Conservation (phyloP, 352 stramenopile genomes). For the Phytopythium litorale region DNA sequence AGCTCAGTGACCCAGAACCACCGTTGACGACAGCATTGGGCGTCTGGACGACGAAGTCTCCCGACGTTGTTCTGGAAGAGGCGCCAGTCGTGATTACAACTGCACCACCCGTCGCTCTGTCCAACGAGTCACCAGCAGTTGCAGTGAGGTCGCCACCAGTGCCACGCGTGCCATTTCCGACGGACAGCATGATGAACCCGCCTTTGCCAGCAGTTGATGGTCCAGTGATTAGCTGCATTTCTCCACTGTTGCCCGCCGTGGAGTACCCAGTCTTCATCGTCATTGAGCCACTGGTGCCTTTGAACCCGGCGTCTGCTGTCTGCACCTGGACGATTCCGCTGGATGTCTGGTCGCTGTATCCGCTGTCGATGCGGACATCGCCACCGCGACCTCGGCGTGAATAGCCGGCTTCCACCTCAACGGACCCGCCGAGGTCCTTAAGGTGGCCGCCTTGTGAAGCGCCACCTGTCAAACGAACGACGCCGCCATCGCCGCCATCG, state of each 20-base stretch:
- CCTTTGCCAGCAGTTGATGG: conserved; percentile 47
- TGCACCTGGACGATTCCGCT: conserved; percentile 50
- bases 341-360: conserved; percentile 45
- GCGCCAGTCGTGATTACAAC: conserved; percentile 52
- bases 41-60: conserved; percentile 54
- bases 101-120: conserved; percentile 50
- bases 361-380: conserved; percentile 39
- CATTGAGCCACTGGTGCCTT: conserved; percentile 48
- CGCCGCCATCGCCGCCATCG: conserved; percentile 84
- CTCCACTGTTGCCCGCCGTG: conserved; percentile 55
- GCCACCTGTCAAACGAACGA: conserved; percentile 81
- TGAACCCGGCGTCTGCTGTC: conserved; percentile 53
- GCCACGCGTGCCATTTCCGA: conserved; percentile 49
- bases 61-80: conserved; percentile 53
- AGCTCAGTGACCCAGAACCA: conserved; percentile 41
- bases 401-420: conserved; percentile 74
- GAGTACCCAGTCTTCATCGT: conserved; percentile 53
- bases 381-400: conserved; percentile 51
- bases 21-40: conserved; percentile 43
- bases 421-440: conserved; percentile 63
- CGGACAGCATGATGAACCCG: conserved; percentile 50
- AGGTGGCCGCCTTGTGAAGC: conserved; percentile 64
- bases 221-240: conserved; percentile 55
- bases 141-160: conserved; percentile 55
- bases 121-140: conserved; percentile 61